A percentile compares a stretch with the other conserved stretches of the same genome.
phyloP scores from a whole-genome alignment of 805 yeast genomes.

The Metschnikowia santaceciliae region DNA sequence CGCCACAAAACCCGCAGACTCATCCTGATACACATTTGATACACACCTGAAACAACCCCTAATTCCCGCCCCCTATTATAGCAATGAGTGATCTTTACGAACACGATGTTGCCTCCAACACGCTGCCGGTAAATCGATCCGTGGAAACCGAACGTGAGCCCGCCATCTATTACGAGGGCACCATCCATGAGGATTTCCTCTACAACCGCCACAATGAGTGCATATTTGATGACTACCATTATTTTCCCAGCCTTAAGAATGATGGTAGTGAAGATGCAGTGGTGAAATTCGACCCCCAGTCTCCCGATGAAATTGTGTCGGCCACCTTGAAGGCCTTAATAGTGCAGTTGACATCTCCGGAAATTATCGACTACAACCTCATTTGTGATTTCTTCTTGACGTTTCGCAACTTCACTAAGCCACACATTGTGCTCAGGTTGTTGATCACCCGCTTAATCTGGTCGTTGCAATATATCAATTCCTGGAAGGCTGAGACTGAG shows the following conservation, averaged over 20 bases:
- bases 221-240: conserved; percentile 32
- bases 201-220: conserved; percentile 37
- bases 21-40: not conserved
- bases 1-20: not conserved
- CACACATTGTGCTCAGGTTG: conserved; percentile 56
- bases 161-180: conserved; percentile 9
- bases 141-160: conserved; percentile 6
- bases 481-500: conserved; percentile 21
- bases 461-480: conserved; percentile 51
- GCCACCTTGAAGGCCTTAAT: conserved; percentile 46
- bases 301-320: conserved; percentile 31
- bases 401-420: conserved; percentile 63
- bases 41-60: conserved; percentile 1
- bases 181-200: conserved; percentile 15
- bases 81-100: not conserved
- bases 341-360: conserved; percentile 67
- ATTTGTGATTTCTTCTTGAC: conserved; percentile 85
- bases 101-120: not conserved
- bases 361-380: conserved; percentile 68
- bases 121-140: not conserved
- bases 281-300: conserved; percentile 34
- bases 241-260: conserved; percentile 30
- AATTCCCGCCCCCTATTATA: not conserved
- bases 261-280: conserved; percentile 12
- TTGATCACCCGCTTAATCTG: conserved; percentile 66